Conservation (phyloP, 75 land plant genomes). For the Selaginella tamariscina region DNA sequence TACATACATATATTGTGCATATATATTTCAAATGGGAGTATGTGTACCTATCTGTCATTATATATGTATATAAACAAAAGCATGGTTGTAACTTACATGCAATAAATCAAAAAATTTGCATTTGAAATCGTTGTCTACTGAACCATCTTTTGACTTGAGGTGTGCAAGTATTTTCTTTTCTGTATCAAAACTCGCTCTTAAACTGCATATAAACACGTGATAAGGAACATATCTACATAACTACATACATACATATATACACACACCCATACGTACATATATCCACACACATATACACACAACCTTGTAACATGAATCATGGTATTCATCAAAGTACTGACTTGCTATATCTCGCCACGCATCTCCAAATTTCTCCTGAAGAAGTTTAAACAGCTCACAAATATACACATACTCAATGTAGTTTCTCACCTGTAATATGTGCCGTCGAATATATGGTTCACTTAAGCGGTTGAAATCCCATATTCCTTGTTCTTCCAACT, state of each 20-base stretch:
- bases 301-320: conserved; percentile 67
- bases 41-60: too few relatives aligned
- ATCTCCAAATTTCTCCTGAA: conserved; percentile 70
- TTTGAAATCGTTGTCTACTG: conserved; percentile 26
- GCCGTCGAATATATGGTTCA: conserved; percentile 56
- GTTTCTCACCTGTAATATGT: conserved; percentile 41
- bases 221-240: too few relatives aligned
- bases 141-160: conserved; percentile 30
- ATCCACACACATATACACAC: too few relatives aligned
- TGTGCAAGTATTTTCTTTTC: conserved; percentile 62
- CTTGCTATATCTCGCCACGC: conserved; percentile 60
- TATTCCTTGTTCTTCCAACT: conserved; percentile 84
- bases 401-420: background rate
- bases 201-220: conserved; percentile 36
- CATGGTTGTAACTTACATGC: conserved; percentile 33
- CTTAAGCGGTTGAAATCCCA: conserved; percentile 88
- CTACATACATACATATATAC: too few relatives aligned
- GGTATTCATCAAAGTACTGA: conserved; percentile 55
- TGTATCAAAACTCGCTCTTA: conserved; percentile 65
- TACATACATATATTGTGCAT: too few relatives aligned
- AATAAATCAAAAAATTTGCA: conserved; percentile 55
- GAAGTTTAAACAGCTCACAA: background rate
- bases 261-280: too few relatives aligned
- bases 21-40: too few relatives aligned
- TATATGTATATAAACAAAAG: too few relatives aligned